phyloP scores from a whole-genome alignment of 2,329 filamentous ascomycete genomes.

The Fusarium devonianum region DNA sequence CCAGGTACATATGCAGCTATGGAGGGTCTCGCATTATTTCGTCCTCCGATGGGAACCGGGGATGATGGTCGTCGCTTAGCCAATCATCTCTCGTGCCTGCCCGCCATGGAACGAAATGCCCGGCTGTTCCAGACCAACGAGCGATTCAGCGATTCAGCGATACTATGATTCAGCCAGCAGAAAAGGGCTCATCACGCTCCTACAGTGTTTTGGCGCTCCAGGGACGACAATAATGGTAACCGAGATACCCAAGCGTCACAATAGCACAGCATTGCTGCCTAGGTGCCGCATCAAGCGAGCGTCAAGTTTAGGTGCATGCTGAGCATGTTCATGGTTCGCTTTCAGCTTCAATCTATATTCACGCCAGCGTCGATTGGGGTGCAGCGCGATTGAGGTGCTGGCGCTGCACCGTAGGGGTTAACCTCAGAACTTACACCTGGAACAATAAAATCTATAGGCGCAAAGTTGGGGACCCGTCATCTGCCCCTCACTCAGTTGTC shows the following conservation, averaged over 20 bases:
- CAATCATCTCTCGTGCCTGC: slow-evolving; percentile 11
- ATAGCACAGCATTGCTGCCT: slow-evolving; percentile 1
- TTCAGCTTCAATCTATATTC: slow-evolving; percentile 29
- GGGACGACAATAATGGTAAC: slow-evolving; percentile 4
- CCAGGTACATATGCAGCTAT: slow-evolving; percentile 33
- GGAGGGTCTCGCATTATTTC: slow-evolving; percentile 18
- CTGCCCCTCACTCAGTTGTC: slow-evolving; percentile 1
- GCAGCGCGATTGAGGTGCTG: too few species aligned
- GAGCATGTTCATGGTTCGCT: too few species aligned
- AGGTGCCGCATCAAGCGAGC: too few species aligned
- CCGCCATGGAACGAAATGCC: slow-evolving; percentile 17
- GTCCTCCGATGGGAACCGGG: slow-evolving; percentile 14
- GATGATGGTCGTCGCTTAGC: slow-evolving; percentile 10
- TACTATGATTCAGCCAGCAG: too few species aligned
- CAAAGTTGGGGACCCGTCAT: background rate
- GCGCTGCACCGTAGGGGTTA: too few species aligned
- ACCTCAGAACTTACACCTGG: background rate
- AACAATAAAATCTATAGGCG: background rate
- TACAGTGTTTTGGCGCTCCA: background rate
- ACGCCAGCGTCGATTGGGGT: too few species aligned
- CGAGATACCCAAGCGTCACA: background rate
- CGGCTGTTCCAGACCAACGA: slow-evolving; percentile 18
- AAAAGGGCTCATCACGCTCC: slow-evolving; percentile 22
- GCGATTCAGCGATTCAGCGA: slow-evolving; percentile 28
- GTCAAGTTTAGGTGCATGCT: too few species aligned